These are phyloP conservation scores for Phytophthora pseudosyringae DNA, from an alignment of 352 stramenopile species.

Conservation along the genomic window DNA sequence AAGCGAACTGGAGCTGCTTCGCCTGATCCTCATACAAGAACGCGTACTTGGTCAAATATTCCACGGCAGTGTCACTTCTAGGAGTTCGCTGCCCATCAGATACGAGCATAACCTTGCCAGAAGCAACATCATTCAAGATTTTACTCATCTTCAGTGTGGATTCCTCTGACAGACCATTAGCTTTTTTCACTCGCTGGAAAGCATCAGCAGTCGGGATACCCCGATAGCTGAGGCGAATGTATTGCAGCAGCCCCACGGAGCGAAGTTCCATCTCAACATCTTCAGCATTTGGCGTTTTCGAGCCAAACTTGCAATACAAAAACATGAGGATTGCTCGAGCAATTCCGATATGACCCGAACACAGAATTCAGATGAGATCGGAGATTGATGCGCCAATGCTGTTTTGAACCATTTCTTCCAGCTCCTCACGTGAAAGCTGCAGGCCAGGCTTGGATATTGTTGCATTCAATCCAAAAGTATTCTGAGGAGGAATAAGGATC, in stretches of 20 bases:
- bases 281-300: conserved; percentile 10
- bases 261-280: conserved; percentile 26
- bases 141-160: conserved; percentile 15
- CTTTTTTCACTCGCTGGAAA: conserved; percentile 27
- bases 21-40: conserved; percentile 31
- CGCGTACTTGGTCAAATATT: conserved; percentile 37
- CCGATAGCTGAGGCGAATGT: conserved; percentile 30
- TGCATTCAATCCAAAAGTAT: conserved; percentile 40
- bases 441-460: conserved; percentile 25
- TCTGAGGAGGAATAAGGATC: conserved; percentile 22
- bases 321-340: conserved; percentile 38
- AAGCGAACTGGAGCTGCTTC: conserved; percentile 29
- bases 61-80: conserved; percentile 32
- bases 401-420: conserved; percentile 32
- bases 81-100: conserved; percentile 25
- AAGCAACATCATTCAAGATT: conserved; percentile 41
- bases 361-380: conserved; percentile 42
- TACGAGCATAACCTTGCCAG: conserved; percentile 27
- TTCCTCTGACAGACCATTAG: conserved; percentile 9
- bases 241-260: conserved; percentile 26
- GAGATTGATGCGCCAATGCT: conserved; percentile 23
- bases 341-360: conserved; percentile 45
- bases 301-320: conserved; percentile 32
- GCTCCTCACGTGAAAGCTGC: conserved; percentile 24
- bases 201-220: conserved; percentile 34